A percentile compares a stretch with the other conserved stretches of the same genome.
Conservation (phyloP, 495 filamentous ascomycete genomes). For the Collariella sp. region DNA sequence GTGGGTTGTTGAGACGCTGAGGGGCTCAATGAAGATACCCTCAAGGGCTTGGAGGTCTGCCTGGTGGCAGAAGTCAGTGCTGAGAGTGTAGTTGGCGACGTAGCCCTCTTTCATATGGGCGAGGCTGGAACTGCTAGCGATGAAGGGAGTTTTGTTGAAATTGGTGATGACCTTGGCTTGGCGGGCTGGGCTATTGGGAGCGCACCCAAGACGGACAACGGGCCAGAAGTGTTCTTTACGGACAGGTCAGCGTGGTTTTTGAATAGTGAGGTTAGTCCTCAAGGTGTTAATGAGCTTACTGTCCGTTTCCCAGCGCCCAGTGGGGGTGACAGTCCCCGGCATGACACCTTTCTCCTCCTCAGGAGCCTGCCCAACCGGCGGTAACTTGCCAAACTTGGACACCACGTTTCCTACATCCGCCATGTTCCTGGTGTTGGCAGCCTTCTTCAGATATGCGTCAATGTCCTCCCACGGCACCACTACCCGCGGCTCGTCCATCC, state of each 20-base stretch:
- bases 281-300: constrained; percentile 32
- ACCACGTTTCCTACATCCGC: constrained; percentile 26
- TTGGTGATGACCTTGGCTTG: constrained; percentile 32
- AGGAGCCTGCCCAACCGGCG: constrained; percentile 23
- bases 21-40: constrained; percentile 61
- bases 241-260: not conserved
- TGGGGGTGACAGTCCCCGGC: no score
- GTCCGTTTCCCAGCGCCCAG: constrained; percentile 40
- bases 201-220: constrained; percentile 52
- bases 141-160: constrained; percentile 35
- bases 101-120: constrained; percentile 47
- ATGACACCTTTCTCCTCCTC: constrained; percentile 25
- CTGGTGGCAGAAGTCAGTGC: constrained; percentile 57
- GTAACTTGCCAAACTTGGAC: constrained; percentile 28
- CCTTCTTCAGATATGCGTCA: constrained; percentile 45
- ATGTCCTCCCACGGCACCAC: constrained; percentile 60
- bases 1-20: constrained; percentile 46
- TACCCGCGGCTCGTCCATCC: constrained; percentile 62
- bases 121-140: constrained; percentile 30
- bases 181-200: constrained; percentile 50
- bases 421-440: constrained; percentile 41
- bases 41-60: constrained; percentile 52
- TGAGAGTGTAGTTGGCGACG: constrained; percentile 58
- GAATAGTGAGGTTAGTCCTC: not conserved
- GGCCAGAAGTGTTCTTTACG: constrained; percentile 50